Evolutionary conservation across 148 eudicot genomes (phyloP), one percentile per base, ranked within the genome.

Genomic region (Hydrangea macrophylla): DNA sequence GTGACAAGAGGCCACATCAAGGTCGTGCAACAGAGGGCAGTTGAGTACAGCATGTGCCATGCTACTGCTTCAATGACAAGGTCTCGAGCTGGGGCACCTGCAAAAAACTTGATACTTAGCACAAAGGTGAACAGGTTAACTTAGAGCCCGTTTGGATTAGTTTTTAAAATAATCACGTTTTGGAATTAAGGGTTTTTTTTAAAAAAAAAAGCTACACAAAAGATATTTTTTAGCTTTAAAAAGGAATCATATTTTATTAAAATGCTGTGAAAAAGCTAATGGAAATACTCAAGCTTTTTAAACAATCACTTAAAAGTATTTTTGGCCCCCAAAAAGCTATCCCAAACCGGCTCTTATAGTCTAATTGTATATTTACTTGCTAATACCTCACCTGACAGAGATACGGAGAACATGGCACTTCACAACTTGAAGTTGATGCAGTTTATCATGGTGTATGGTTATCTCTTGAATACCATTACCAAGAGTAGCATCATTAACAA

Each of bases 1-100:
- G 87, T 93, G 98, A 79, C 98, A 93, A 70, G 98, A 88, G 24
- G 89, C 92, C 32, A 93, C 86, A 74, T 93, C 94, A 55, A 93
- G 90, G 55, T 86, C 89, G 45, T 64, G 85, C 80, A 93, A 70
- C 77, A 88, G 86, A 65, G 96, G 98, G 76, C 98, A 93, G 83
- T 79, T 90, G 67, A 93, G 95, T 75, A 75, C 89, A 33, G 86
- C 96, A 76, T 86, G 92, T 50, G 90, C 95, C 98, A 93, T 90
- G 78, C 85, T 85, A 76, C 92, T 90, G 90, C 79, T 90, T 93
- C 77, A 93, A 80, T 42, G 96, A 90, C 79, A 93, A 67, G 59
- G 86, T 81, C 55, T 76, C 85, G 71, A 93, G 94, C 73, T 81
- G 90, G 98, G 92, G 75, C 96, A 88, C 83, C 98, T 93, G 87